phyloP scores from a whole-genome alignment of 371 early-diverging fungal genomes.

The Mortierella sp. region DNA sequence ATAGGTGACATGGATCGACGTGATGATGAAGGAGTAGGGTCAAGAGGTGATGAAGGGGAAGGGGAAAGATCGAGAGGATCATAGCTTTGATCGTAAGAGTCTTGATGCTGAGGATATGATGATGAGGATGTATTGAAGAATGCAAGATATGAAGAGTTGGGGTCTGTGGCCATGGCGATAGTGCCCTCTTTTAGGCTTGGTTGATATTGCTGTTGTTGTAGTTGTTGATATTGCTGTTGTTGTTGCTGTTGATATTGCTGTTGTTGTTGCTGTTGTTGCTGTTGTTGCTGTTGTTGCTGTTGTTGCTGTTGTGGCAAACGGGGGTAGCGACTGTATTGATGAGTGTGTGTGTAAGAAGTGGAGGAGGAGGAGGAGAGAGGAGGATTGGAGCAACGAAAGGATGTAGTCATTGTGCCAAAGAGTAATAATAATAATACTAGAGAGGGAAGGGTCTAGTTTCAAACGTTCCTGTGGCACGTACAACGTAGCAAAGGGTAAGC shows the following conservation, averaged over 20 bases:
- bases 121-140: slow-evolving; percentile 1
- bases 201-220: background rate
- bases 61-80: slow-evolving; percentile 1
- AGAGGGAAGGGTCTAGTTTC: background rate
- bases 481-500: too few relatives aligned
- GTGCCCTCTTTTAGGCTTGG: background rate
- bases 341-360: background rate
- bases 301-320: background rate
- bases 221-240: background rate
- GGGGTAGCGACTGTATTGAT: background rate
- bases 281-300: background rate
- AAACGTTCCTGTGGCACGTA: background rate
- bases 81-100: background rate
- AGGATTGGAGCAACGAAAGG: background rate
- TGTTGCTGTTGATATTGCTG: background rate
- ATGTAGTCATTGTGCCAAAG: background rate
- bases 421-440: background rate
- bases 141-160: background rate
- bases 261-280: background rate
- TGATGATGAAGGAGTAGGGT: background rate
- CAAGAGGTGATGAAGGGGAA: background rate
- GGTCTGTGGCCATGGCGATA: background rate
- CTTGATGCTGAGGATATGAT: background rate
- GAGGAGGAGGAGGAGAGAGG: background rate
- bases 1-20: slow-evolving; percentile 46